Evolutionary conservation across 176 grass and related monocot genomes (phyloP), one percentile per base, ranked within the genome.

Genomic region (Oryza coarctata): DNA sequence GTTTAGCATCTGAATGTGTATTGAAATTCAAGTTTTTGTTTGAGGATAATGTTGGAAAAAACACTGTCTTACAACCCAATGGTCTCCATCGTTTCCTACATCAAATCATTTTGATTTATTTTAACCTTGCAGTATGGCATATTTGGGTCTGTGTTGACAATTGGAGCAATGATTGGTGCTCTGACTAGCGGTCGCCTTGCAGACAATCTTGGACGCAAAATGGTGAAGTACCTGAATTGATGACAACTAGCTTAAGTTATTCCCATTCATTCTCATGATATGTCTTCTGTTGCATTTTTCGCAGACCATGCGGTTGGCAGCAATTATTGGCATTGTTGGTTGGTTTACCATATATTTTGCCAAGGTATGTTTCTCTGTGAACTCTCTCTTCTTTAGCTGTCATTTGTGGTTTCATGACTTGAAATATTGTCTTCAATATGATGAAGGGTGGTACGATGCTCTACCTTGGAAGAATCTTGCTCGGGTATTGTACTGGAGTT

Each of bases 81-180:
- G 38, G 9, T 28, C 33, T 28, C 28, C 38, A 39, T 87, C 69
- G 72, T 73, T 28, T 65, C 74, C 61, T 7, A n/a, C 10, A 29
- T n/a, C 10, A 18, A 43, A 47, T 13, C 13, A 35, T 36, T 71
- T 12, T 49, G 20, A 43, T 34, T 34, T 18, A 69, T 83, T 34
- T 68, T 67, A 34, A 71, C 25, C n/a, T 92, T 90, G 74, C 65
- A 95, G 90, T 95, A 90, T 35, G 86, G 85, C 27, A 6, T 90
- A 65, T 95, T 95, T 68, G 93, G 77, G 73, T 92, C 90, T 41
- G 84, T 95, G 65, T 82, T 95, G 83, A 79, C 93, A n/a, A 86
- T 95, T 79, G 93, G 93, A 30, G 93, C 93, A 26, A 95, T 95
- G 90, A n/a, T 88, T 76, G 93, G 90, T 3, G 90, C 93, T n/a